A percentile compares a stretch with the other conserved stretches of the same genome.
Conservation (phyloP, 2,329 filamentous ascomycete genomes). For the Aphanocladium album region DNA sequence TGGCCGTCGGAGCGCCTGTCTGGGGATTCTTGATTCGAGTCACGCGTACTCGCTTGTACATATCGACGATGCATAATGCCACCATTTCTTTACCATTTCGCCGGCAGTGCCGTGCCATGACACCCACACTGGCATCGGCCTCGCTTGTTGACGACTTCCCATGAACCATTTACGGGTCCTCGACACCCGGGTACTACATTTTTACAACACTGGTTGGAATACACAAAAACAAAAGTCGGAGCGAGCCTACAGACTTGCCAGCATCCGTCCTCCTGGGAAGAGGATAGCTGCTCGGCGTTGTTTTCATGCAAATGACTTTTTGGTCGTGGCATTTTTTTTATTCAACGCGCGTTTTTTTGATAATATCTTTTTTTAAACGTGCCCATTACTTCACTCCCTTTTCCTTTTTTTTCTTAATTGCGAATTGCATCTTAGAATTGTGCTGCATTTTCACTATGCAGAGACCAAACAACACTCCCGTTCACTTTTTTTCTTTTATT, state of each 20-base stretch:
- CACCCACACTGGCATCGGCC: neutral
- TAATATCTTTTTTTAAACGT: neutral
- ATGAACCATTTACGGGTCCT: slow-evolving; percentile 44
- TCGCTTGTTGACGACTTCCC: slow-evolving; percentile 41
- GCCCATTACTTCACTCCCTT: neutral
- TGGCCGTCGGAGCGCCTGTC: slow-evolving; percentile 20
- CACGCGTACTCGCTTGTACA: slow-evolving; percentile 23
- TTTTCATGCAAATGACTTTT: neutral
- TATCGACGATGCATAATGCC: slow-evolving; percentile 24
- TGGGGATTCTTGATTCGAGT: slow-evolving; percentile 8
- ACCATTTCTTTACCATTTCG: slow-evolving; percentile 16
- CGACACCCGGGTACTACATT: slow-evolving; percentile 13
- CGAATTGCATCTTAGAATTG: slow-evolving; percentile 9
- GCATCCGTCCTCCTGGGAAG: neutral
- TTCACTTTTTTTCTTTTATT: neutral
- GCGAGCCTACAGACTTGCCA: slow-evolving; percentile 2
- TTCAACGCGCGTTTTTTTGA: neutral
- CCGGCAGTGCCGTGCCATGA: neutral
- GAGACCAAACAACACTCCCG: neutral
- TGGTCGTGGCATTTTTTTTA: neutral
- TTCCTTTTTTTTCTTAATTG: slow-evolving; percentile 4
- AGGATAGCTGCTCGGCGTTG: neutral
- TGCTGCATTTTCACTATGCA: neutral
- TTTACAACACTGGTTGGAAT: slow-evolving; percentile 5
- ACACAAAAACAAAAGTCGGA: neutral